Evolutionary conservation across 805 yeast genomes (phyloP).

Genomic region (Teunomyces barrocoloradensis): DNA sequence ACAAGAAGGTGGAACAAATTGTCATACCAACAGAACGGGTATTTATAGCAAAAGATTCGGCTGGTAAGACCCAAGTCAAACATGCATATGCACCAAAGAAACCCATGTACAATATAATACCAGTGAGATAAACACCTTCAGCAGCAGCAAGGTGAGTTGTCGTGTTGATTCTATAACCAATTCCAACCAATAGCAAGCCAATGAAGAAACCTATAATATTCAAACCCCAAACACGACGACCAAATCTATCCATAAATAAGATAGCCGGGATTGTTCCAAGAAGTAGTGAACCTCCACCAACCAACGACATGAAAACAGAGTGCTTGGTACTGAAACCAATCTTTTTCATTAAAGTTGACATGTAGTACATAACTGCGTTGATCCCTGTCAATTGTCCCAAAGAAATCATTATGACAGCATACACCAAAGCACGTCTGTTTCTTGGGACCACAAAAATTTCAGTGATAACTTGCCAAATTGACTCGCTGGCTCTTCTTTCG

Average conservation of each 20-base stretch:
- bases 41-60: slow-evolving; percentile 59
- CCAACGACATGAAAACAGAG: slow-evolving; percentile 64
- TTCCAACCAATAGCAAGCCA: slow-evolving; percentile 60
- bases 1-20: slow-evolving; percentile 51
- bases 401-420: slow-evolving; percentile 55
- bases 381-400: slow-evolving; percentile 69
- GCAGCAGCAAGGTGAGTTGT: slow-evolving; percentile 44
- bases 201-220: slow-evolving; percentile 57
- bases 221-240: slow-evolving; percentile 59
- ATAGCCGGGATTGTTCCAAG: slow-evolving; percentile 68
- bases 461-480: slow-evolving; percentile 38
- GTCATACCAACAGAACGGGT: slow-evolving; percentile 68
- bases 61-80: slow-evolving; percentile 67
- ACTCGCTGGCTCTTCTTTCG: slow-evolving; percentile 34
- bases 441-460: slow-evolving; percentile 57
- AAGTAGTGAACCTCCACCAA: slow-evolving; percentile 63
- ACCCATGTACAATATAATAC: slow-evolving; percentile 60
- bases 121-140: slow-evolving; percentile 60
- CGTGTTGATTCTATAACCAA: slow-evolving; percentile 46
- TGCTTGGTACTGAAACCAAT: slow-evolving; percentile 53
- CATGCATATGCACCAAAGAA: slow-evolving; percentile 68
- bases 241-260: slow-evolving; percentile 54
- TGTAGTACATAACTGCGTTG: slow-evolving; percentile 63
- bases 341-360: slow-evolving; percentile 53
- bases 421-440: slow-evolving; percentile 59